Conservation (phyloP, 2,329 filamentous ascomycete species). For the Ophidiomyces ophidiicola region DNA sequence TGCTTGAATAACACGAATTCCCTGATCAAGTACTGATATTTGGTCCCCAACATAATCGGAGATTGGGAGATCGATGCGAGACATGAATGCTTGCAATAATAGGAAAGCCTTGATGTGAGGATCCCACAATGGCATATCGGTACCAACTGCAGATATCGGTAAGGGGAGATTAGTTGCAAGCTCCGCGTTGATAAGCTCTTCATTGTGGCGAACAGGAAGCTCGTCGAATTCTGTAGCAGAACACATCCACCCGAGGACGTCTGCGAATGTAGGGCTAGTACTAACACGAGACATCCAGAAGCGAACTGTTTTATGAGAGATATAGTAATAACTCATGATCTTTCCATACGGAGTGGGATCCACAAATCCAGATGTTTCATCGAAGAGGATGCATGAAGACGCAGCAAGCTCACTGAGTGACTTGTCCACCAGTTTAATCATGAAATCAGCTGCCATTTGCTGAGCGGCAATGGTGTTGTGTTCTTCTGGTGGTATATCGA, state of each 20-base stretch:
- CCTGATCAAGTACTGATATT: conserved; percentile 76
- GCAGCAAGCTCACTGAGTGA: conserved; percentile 70
- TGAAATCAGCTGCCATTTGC: conserved; percentile 79
- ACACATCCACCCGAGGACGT: conserved; percentile 85
- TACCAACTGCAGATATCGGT: conserved; percentile 46
- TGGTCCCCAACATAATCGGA: conserved; percentile 96
- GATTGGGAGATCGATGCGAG: conserved; percentile 81
- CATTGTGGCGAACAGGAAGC: conserved; percentile 92
- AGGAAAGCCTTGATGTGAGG: conserved; percentile 95
- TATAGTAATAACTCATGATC: conserved; percentile 99
- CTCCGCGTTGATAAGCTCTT: conserved; percentile 91
- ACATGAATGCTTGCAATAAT: conserved; percentile 88
- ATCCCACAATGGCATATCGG: conserved; percentile 79
- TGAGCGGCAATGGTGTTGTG: conserved; percentile 81
- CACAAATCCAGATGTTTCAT: conserved; percentile 69
- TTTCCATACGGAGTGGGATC: conserved; percentile 85
- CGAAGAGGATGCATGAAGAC: conserved; percentile 71
- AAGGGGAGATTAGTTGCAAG: conserved; percentile 72
- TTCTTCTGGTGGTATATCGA: conserved; percentile 84
- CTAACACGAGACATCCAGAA: conserved; percentile 68
- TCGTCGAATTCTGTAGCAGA: conserved; percentile 93
- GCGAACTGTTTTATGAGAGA: conserved; percentile 87
- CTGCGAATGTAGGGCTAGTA: conserved; percentile 60
- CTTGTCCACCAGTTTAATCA: conserved; percentile 82
- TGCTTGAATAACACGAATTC: conserved; percentile 92